A percentile compares a stretch with the other conserved stretches of the same genome.
Conservation (phyloP, 1,139 yeast genomes). For the Pichia sp. region DNA sequence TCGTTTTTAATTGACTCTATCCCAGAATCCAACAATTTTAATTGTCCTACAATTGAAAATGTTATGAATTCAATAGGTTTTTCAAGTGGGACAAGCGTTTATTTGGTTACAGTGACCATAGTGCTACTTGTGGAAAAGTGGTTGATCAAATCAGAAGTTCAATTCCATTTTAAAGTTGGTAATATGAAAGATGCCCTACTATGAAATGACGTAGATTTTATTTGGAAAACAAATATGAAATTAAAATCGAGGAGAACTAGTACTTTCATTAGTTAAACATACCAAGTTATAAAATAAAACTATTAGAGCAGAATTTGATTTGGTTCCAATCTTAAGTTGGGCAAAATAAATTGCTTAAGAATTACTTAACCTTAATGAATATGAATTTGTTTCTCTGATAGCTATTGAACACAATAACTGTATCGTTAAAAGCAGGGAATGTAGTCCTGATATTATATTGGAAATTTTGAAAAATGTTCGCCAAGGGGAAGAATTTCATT, state of each 20-base stretch:
- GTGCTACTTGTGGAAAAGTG: not conserved
- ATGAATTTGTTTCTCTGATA: not conserved
- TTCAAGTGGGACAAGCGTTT: not conserved
- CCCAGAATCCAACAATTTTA: not conserved
- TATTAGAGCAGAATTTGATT: not conserved
- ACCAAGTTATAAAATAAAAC: not conserved
- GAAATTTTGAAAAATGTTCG: not conserved
- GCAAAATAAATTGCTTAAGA: not conserved
- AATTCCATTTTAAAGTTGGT: not conserved
- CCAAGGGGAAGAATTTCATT: not conserved
- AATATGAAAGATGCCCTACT: not conserved
- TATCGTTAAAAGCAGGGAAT: not conserved
- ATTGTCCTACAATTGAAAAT: not conserved
- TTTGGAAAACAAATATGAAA: not conserved
- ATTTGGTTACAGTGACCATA: not conserved
- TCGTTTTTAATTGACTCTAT: not conserved
- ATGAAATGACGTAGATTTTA: not conserved
- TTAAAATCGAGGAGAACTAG: not conserved
- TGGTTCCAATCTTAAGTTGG: not conserved
- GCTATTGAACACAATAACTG: not conserved
- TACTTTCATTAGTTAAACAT: not conserved
- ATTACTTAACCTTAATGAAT: not conserved
- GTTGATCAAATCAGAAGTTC: not conserved
- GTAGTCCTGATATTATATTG: not conserved
- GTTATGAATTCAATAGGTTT: not conserved